Conservation (phyloP, 306 rosid species). For the Sicyos edulis region DNA sequence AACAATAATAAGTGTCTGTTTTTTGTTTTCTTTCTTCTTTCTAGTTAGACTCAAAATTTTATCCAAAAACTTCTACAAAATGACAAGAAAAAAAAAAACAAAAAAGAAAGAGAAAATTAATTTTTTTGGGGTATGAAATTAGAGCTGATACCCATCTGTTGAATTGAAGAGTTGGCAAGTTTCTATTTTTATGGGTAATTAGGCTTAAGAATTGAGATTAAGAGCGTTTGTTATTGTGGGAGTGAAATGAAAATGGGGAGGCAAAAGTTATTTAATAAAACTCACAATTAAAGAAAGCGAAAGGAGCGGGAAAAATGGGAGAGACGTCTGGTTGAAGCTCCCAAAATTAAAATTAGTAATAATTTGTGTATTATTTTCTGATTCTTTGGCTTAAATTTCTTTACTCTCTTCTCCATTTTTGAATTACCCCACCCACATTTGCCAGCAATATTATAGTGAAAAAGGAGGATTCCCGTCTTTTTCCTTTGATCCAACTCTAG, state of each 20-base stretch:
- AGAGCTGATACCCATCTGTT: neutral
- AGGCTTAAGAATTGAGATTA: no score
- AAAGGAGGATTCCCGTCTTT: conserved; percentile 35
- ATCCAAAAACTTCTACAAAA: no score
- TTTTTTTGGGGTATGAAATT: neutral
- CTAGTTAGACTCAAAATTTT: no score
- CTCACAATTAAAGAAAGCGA: neutral
- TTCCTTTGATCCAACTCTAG: conserved; percentile 11
- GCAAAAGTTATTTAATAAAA: no score
- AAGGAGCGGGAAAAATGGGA: neutral
- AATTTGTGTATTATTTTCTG: neutral
- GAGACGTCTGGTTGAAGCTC: conserved; percentile 16
- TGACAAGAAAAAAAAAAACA: no score
- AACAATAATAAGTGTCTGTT: neutral
- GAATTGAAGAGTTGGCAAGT: neutral
- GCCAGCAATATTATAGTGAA: no score
- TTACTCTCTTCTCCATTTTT: neutral
- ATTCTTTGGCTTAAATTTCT: neutral
- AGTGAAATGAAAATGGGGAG: no score
- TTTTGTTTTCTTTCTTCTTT: no score
- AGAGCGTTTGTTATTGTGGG: no score
- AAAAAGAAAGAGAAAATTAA: no score
- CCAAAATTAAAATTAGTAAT: conserved; percentile 13
- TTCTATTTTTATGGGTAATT: no score
- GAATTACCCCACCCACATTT: conserved; percentile 17